Percentiles rank a stretch among this genome's conserved stretches.
These are phyloP conservation scores for Helicocarpus griseus DNA, from an alignment of 2,329 filamentous ascomycete species.

Conservation along the genomic window DNA sequence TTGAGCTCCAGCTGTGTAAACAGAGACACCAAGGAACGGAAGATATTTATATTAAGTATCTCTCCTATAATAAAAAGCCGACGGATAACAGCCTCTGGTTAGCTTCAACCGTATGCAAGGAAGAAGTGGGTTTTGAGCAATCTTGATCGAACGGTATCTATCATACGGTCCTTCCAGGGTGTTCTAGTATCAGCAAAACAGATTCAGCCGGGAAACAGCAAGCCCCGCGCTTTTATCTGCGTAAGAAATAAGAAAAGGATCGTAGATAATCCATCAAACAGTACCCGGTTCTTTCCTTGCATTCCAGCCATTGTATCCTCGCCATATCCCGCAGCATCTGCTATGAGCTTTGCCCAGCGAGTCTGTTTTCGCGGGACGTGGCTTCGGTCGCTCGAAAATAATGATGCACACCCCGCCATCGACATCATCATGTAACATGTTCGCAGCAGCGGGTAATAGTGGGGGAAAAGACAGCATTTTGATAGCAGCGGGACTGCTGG, in stretches of 20 bases:
- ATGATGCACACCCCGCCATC: background rate
- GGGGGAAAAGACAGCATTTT: background rate
- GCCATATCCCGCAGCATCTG: no score
- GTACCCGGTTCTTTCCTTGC: background rate
- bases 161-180: no score
- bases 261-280: background rate
- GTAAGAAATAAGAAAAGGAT: background rate
- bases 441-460: background rate
- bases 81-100: background rate
- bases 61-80: background rate
- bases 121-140: background rate
- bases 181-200: no score
- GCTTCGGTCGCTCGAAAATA: background rate
- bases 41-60: background rate
- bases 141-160: no score
- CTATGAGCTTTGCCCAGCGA: no score
- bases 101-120: background rate
- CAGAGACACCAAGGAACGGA: no score
- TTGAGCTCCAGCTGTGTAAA: no score
- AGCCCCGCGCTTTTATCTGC: background rate
- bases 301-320: background rate
- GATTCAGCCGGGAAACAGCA: background rate
- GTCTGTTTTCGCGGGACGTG: background rate
- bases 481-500: background rate
- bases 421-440: background rate